phyloP scores from a whole-genome alignment of 2,329 filamentous ascomycete genomes.

The Aspergillus proliferans region DNA sequence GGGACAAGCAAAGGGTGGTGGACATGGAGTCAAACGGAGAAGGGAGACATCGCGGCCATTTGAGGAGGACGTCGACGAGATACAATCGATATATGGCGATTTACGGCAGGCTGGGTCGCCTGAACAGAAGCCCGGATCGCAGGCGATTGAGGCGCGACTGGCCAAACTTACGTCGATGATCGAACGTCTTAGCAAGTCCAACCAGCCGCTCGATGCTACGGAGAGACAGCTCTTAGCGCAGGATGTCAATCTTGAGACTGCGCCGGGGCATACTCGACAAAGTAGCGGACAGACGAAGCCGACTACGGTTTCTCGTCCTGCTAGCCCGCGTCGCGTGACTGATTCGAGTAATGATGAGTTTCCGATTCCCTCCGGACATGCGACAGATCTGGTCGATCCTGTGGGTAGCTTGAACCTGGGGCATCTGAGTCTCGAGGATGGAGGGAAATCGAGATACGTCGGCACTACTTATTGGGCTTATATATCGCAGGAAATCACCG shows the following conservation, averaged over 20 bases:
- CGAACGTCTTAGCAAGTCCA: constrained; percentile 34
- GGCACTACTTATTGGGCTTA: constrained; percentile 43
- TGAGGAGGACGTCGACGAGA: constrained; percentile 27
- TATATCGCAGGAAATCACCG: constrained; percentile 41
- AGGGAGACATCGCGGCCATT: constrained; percentile 22
- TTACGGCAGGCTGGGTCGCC: constrained; percentile 19
- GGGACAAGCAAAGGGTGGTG: constrained; percentile 8
- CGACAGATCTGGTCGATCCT: constrained; percentile 38
- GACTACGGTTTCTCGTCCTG: constrained; percentile 17
- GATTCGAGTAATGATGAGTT: constrained; percentile 37
- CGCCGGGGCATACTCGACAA: constrained; percentile 14
- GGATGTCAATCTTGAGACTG: constrained; percentile 11
- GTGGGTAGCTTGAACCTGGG: constrained; percentile 37
- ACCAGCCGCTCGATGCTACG: constrained; percentile 21
- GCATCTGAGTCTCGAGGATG: constrained; percentile 39
- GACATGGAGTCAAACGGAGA: constrained; percentile 31
- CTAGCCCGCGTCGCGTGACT: constrained; percentile 28
- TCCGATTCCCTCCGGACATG: constrained; percentile 36
- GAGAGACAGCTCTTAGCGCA: constrained; percentile 16
- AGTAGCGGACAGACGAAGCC: constrained; percentile 6
- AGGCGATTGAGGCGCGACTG: constrained; percentile 39
- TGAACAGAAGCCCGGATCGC: constrained; percentile 22
- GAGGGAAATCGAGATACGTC: constrained; percentile 39
- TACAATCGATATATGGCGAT: constrained; percentile 27
- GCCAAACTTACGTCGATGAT: constrained; percentile 42